Evolutionary conservation across 441 rosid genomes (phyloP), one percentile per base, ranked within the genome.

Genomic region (Melastoma candidum): DNA sequence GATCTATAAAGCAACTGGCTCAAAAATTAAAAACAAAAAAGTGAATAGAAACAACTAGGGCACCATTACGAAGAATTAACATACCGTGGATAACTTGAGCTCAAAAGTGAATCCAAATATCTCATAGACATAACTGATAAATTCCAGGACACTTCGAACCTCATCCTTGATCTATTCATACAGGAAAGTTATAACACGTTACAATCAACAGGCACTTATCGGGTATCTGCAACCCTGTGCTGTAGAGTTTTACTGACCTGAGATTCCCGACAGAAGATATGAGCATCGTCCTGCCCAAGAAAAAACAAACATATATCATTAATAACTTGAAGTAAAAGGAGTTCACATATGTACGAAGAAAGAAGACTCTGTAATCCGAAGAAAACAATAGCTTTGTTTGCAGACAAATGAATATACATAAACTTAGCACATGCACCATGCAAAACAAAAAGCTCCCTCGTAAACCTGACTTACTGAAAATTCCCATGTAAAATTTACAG

Each of bases 81-180:
- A 44, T 87, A 90, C 97, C 75, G 95, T 90, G 53, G 99, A 95
- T 58, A 90, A 75, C 76, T 95, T 90, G 70, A 95, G 73, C 36
- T 95, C 97, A 73, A 85, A 90, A 54, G 95, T 84, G 74, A 95
- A 93, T 48, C 97, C 93, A 64, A 86, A 89, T 59, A 86, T 39
- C 41, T 49, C 56, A 63, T 95, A 95, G 5, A 59, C 71, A 65
- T 85, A 77, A 60, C 87, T 76, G 64, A 95, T 82, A 77, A 95
- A 95, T 43, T 87, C 88, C 60, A 95, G 73, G 64, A 76, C 98
- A 54, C 72, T 83, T 70, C 63, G 77, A 60, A 87, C 99, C 85
- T 95, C 96, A 4, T 80, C 83, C 69, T 79, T 85, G 56, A 95
- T 76, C 98, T 95, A 85, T 29, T 3, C 36, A 29, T 29, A 29